A percentile compares a stretch with the other conserved stretches of the same genome.
These are phyloP conservation scores for Triangularia setosa DNA, from an alignment of 2,329 filamentous ascomycete genomes.

Conservation along the genomic window DNA sequence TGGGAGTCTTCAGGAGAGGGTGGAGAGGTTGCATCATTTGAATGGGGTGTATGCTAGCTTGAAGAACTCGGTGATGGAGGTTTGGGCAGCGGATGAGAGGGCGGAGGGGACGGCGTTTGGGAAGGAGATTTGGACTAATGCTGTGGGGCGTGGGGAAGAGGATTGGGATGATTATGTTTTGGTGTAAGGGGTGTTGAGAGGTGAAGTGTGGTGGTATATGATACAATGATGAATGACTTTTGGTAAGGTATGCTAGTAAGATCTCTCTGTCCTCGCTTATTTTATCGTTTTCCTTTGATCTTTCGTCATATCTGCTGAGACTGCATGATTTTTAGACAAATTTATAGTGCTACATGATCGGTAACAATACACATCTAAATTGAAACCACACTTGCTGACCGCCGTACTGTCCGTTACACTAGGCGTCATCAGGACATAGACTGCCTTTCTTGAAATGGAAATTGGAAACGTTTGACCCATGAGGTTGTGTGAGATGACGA, in stretches of 20 bases:
- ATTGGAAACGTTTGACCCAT: too few relatives aligned
- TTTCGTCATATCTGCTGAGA: too few relatives aligned
- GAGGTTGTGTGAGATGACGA: too few relatives aligned
- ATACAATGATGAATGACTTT: too few relatives aligned
- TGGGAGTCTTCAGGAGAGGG: constrained; percentile 12
- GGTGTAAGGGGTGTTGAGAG: background rate
- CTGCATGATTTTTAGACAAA: too few relatives aligned
- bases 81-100: constrained; percentile 27
- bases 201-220: background rate
- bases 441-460: too few relatives aligned
- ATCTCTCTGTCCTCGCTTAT: background rate
- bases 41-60: constrained; percentile 14
- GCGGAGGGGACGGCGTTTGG: constrained; percentile 17
- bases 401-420: too few relatives aligned
- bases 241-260: background rate
- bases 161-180: constrained; percentile 7
- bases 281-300: background rate
- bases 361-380: too few relatives aligned
- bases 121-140: constrained; percentile 18
- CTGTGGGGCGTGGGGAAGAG: background rate
- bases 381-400: too few relatives aligned
- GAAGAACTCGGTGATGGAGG: constrained; percentile 26
- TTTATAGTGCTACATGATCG: too few relatives aligned
- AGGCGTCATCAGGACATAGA: too few relatives aligned
- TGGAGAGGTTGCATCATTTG: constrained; percentile 18